These are phyloP conservation scores for Sphaerostilbella broomeana DNA, from an alignment of 2,329 filamentous ascomycete genomes.

Conservation along the genomic window DNA sequence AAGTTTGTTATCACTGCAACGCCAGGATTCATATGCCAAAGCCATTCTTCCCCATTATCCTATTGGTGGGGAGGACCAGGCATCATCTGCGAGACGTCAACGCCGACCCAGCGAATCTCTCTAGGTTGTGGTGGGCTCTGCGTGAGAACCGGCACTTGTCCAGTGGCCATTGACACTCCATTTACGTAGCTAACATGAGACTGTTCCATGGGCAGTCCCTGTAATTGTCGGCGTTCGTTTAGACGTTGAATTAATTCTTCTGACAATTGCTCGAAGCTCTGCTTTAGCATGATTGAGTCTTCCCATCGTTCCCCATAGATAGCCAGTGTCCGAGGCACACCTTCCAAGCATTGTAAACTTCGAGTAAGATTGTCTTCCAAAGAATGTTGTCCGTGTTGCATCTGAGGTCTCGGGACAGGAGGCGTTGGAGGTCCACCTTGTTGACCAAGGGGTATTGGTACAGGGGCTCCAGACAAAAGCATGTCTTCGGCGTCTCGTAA, in stretches of 20 bases:
- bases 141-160: slow-evolving; percentile 1
- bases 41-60: neutral
- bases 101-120: slow-evolving; percentile 17
- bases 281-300: slow-evolving; percentile 46
- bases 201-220: slow-evolving; percentile 26
- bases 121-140: slow-evolving; percentile 14
- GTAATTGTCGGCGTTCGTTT: slow-evolving; percentile 31
- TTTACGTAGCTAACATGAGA: too few species aligned
- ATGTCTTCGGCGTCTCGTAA: slow-evolving; percentile 52
- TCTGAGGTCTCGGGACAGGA: slow-evolving; percentile 43
- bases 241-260: slow-evolving; percentile 39
- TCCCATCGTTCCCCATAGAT: slow-evolving; percentile 56
- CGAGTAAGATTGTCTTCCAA: slow-evolving; percentile 47
- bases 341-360: slow-evolving; percentile 49
- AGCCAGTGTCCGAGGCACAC: slow-evolving; percentile 46
- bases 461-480: slow-evolving; percentile 44
- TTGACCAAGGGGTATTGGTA: slow-evolving; percentile 39
- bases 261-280: slow-evolving; percentile 47
- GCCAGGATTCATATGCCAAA: too few species aligned
- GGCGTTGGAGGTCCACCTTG: slow-evolving; percentile 45
- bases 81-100: slow-evolving; percentile 19
- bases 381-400: slow-evolving; percentile 27
- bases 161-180: too few species aligned
- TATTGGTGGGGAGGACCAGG: slow-evolving; percentile 11
- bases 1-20: too few species aligned